phyloP scores from a whole-genome alignment of 2,329 filamentous ascomycete species.

The Microthyrium microscopicum region DNA sequence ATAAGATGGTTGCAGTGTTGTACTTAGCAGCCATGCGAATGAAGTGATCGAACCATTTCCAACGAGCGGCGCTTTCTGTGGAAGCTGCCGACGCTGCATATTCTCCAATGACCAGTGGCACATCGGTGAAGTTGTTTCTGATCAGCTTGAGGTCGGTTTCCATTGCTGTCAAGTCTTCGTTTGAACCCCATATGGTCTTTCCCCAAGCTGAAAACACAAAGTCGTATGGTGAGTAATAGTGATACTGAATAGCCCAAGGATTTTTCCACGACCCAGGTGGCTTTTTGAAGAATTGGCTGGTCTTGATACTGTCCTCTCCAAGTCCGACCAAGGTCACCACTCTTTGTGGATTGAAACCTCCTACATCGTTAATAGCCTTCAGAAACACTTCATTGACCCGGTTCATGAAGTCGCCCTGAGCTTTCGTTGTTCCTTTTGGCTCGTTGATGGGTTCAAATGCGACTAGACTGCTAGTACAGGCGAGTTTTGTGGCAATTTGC shows the following conservation, averaged over 20 bases:
- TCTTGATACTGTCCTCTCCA: constrained; percentile 35
- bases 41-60: constrained; percentile 41
- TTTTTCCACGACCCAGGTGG: constrained; percentile 30
- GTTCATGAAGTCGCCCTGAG: constrained; percentile 35
- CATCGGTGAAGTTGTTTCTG: constrained; percentile 36
- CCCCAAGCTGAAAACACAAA: constrained; percentile 34
- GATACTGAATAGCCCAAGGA: constrained; percentile 44
- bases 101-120: constrained; percentile 42
- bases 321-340: constrained; percentile 40
- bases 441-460: constrained; percentile 46
- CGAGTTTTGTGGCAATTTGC: constrained; percentile 38
- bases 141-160: constrained; percentile 34
- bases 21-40: constrained; percentile 32
- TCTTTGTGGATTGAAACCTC: constrained; percentile 37
- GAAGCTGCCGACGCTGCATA: constrained; percentile 34
- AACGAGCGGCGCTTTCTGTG: constrained; percentile 38
- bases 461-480: constrained; percentile 36
- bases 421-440: constrained; percentile 34
- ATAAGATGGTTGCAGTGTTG: constrained; percentile 35
- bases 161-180: constrained; percentile 33
- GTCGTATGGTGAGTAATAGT: constrained; percentile 39
- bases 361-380: constrained; percentile 34
- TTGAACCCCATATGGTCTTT: constrained; percentile 42
- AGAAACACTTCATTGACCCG: constrained; percentile 41
- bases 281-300: constrained; percentile 35